Percentiles rank a stretch among this genome's conserved stretches.
Conservation (phyloP, 345 rosid species). For the Brassica nigra region DNA sequence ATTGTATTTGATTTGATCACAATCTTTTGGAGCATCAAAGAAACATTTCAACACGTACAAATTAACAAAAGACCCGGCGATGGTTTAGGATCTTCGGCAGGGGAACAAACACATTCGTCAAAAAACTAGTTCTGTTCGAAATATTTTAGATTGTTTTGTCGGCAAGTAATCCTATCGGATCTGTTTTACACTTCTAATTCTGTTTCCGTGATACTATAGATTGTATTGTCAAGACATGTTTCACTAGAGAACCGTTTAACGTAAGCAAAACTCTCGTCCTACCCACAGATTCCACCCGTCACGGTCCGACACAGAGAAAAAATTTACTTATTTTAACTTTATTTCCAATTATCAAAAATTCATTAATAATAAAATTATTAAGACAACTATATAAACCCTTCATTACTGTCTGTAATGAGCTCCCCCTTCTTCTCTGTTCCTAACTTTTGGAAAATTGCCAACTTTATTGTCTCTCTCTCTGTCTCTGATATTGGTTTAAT, state of each 20-base stretch:
- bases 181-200: neutral
- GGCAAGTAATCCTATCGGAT: neutral
- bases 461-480: constrained; percentile 15
- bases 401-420: constrained; percentile 36
- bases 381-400: constrained; percentile 35
- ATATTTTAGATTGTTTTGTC: neutral
- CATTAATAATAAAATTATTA: constrained; percentile 39
- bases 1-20: neutral
- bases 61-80: constrained; percentile 18
- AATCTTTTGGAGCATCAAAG: neutral
- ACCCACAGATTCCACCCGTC: constrained; percentile 37
- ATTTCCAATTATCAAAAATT: neutral
- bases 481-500: constrained; percentile 9
- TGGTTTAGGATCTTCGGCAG: neutral
- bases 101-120: constrained; percentile 21
- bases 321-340: neutral
- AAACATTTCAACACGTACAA: neutral
- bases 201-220: neutral
- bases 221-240: neutral
- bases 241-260: constrained; percentile 27
- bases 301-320: constrained; percentile 29
- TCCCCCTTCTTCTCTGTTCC: constrained; percentile 24
- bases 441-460: constrained; percentile 19
- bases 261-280: constrained; percentile 38
- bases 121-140: neutral